phyloP scores from a whole-genome alignment of 257 asterid genomes.

The Rauvolfia tetraphylla region DNA sequence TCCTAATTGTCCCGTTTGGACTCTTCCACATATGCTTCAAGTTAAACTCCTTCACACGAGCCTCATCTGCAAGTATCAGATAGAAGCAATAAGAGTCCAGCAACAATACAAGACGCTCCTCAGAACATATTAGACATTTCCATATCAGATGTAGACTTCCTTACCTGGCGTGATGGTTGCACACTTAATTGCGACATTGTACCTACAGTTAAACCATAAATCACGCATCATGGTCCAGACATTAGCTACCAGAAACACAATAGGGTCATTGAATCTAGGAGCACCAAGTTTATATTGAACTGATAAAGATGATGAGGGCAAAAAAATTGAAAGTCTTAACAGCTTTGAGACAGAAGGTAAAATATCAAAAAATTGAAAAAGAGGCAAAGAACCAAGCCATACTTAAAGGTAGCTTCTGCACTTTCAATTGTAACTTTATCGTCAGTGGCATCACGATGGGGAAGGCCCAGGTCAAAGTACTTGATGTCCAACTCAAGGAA shows the following conservation, averaged over 20 bases:
- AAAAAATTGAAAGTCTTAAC: too few species aligned
- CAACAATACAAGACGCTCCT: not conserved
- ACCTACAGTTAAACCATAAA: conserved; percentile 47
- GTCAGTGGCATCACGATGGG: conserved; percentile 91
- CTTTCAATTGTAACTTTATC: conserved; percentile 97
- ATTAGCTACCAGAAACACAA: not conserved
- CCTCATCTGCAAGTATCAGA: conserved; percentile 59
- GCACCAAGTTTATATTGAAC: not conserved
- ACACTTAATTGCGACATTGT: conserved; percentile 97
- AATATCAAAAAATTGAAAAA: not conserved
- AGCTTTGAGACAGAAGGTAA: not conserved
- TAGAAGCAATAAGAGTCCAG: not conserved
- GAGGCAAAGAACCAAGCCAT: conserved; percentile 23
- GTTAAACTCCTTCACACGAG: conserved; percentile 75
- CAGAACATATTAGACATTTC: not conserved
- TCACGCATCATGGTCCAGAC: not conserved
- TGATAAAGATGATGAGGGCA: not conserved
- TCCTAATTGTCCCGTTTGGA: conserved; percentile 98
- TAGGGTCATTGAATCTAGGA: not conserved
- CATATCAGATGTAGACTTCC: conserved; percentile 3
- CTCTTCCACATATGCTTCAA: conserved; percentile 95
- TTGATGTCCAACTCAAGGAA: conserved; percentile 93
- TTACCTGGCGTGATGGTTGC: conserved; percentile 99
- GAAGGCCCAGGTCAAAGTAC: conserved; percentile 94
- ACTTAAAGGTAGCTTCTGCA: conserved; percentile 99